Evolutionary conservation across 192 early-diverging fungal genomes (phyloP).

Genomic region (Coemansia sp.): DNA sequence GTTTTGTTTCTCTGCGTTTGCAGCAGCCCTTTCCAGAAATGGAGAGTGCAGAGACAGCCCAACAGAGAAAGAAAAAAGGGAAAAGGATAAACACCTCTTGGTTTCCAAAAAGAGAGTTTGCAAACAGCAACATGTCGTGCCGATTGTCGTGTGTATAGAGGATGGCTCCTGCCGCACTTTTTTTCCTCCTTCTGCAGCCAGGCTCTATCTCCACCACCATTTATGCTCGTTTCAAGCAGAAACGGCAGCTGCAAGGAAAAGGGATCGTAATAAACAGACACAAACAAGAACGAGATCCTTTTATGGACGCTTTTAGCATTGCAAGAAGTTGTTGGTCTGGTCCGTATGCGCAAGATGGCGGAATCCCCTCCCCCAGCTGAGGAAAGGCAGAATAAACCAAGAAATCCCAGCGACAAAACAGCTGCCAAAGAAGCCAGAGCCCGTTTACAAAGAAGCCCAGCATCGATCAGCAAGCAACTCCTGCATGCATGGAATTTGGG

Average conservation of each 20-base stretch:
- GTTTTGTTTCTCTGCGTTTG: background rate
- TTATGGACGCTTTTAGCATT: background rate
- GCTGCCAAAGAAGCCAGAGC: background rate
- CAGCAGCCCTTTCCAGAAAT: background rate
- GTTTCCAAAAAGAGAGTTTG: constrained; percentile 2
- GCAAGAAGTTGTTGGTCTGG: background rate
- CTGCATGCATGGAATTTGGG: constrained; percentile 5
- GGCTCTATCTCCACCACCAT: constrained; percentile 9
- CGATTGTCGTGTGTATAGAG: background rate
- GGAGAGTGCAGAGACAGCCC: background rate
- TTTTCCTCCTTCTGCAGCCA: background rate
- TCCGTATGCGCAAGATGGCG: constrained; percentile 2
- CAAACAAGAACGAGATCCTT: background rate
- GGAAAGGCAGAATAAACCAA: background rate
- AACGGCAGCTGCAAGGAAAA: constrained; percentile 5
- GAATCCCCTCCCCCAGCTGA: background rate
- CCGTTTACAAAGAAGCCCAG: constrained; percentile 11
- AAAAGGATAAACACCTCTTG: background rate
- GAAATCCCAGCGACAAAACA: background rate
- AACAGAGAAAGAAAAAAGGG: background rate
- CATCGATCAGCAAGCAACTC: constrained; percentile 3
- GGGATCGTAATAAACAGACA: background rate
- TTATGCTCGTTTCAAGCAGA: background rate
- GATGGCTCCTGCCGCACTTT: background rate
- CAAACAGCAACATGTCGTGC: background rate